These are phyloP conservation scores for Aspergillus fructus DNA, from an alignment of 2,329 filamentous ascomycete species.

Conservation along the genomic window DNA sequence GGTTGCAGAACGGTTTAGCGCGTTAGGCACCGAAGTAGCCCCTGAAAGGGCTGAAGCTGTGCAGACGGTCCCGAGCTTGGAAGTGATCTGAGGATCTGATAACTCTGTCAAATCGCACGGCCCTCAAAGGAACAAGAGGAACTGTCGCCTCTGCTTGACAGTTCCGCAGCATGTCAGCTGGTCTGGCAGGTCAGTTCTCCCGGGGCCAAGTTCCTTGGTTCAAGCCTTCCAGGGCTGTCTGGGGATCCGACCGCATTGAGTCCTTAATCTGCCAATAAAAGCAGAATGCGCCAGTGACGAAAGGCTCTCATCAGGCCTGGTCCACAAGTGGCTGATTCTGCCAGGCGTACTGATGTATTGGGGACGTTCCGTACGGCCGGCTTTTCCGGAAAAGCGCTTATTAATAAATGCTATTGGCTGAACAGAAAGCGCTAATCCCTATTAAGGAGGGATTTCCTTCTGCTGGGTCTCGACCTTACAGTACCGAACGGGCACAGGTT, in stretches of 20 bases:
- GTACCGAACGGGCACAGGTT: not conserved
- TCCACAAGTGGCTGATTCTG: constrained; percentile 4
- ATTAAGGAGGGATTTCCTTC: not conserved
- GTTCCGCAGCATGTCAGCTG: not conserved
- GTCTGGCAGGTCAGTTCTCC: not conserved
- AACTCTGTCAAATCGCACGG: no score
- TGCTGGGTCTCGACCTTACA: not conserved
- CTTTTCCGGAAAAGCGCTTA: not conserved
- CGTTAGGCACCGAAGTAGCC: no score
- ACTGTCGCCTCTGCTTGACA: no score
- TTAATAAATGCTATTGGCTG: not conserved
- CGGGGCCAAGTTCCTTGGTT: constrained; percentile 2
- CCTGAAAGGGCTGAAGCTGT: no score
- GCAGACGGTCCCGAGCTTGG: no score
- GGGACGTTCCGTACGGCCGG: not conserved
- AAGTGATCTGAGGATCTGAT: no score
- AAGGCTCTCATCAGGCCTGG: not conserved
- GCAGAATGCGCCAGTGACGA: not conserved
- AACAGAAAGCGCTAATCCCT: not conserved
- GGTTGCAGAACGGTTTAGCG: not conserved
- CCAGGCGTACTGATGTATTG: not conserved
- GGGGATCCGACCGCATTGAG: not conserved
- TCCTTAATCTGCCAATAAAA: not conserved
- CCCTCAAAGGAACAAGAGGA: no score
- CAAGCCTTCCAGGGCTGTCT: not conserved